Conservation (phyloP, 352 stramenopile genomes). For the Phytophthora pisi region DNA sequence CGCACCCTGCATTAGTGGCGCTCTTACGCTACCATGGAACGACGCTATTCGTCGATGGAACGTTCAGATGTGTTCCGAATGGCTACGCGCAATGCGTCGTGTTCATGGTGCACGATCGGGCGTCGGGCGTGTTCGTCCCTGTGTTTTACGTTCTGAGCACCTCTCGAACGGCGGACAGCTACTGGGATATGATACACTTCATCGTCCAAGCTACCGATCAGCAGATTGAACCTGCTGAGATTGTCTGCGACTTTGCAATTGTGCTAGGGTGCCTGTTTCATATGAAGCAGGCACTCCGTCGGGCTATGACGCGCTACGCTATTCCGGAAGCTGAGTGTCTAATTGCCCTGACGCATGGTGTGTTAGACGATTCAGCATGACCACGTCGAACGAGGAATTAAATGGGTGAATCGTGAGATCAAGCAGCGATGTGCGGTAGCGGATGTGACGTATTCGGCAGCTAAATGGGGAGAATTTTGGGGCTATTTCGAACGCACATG, state of each 20-base stretch:
- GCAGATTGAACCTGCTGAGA: neutral
- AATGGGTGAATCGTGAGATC: slow-evolving; percentile 2
- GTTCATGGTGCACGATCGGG: neutral
- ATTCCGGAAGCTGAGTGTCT: neutral
- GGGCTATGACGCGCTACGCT: neutral
- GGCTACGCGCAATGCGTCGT: neutral
- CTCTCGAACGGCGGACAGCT: neutral
- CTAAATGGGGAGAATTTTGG: slow-evolving; percentile 7
- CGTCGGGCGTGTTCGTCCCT: neutral
- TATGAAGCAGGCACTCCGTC: neutral
- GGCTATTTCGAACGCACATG: slow-evolving; percentile 7
- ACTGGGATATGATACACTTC: neutral
- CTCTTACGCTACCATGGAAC: neutral
- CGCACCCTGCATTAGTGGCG: neutral
- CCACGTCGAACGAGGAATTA: neutral
- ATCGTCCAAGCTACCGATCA: neutral
- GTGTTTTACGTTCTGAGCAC: neutral
- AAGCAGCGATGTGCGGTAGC: neutral
- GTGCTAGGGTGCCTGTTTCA: neutral
- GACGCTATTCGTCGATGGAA: neutral
- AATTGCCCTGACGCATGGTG: neutral
- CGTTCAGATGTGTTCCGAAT: neutral
- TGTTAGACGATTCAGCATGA: neutral
- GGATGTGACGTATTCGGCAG: neutral
- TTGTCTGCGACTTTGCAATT: neutral